Evolutionary conservation across 192 early-diverging fungal species (phyloP).

Genomic region (Mortierella alpina): DNA sequence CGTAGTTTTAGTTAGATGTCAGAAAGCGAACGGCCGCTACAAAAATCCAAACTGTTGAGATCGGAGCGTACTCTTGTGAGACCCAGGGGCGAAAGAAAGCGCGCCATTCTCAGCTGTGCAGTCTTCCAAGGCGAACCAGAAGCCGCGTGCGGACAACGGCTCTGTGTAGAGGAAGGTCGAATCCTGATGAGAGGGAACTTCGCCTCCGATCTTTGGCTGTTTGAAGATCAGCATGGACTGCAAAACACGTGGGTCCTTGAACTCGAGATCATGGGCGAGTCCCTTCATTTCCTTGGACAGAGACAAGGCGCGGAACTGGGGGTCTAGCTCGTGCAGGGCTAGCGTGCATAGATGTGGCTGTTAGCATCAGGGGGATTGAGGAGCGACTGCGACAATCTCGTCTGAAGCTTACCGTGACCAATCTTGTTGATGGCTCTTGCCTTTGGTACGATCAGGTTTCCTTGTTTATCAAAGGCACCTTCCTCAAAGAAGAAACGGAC

Average conservation of each 20-base stretch:
- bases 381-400: not conserved
- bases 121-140: constrained; percentile 95
- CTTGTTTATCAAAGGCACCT: constrained; percentile 76
- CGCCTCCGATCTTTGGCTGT: constrained; percentile 70
- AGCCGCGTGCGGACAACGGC: constrained; percentile 84
- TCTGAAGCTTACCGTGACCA: constrained; percentile 73
- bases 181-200: constrained; percentile 91
- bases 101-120: constrained; percentile 90
- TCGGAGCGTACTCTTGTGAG: constrained; percentile 70
- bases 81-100: constrained; percentile 85
- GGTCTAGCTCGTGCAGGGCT: constrained; percentile 85
- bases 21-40: not conserved
- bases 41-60: not conserved
- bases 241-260: constrained; percentile 76
- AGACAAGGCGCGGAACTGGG: constrained; percentile 76
- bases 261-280: constrained; percentile 72
- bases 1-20: not conserved
- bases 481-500: constrained; percentile 91
- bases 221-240: constrained; percentile 96
- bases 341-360: not conserved
- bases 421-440: constrained; percentile 87
- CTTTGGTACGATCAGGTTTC: constrained; percentile 71
- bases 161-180: constrained; percentile 92
- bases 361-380: not conserved
- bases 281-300: constrained; percentile 60